Evolutionary conservation across 148 eudicot species (phyloP), one percentile per base, ranked within the genome.

Genomic region (Limonium bicolor): DNA sequence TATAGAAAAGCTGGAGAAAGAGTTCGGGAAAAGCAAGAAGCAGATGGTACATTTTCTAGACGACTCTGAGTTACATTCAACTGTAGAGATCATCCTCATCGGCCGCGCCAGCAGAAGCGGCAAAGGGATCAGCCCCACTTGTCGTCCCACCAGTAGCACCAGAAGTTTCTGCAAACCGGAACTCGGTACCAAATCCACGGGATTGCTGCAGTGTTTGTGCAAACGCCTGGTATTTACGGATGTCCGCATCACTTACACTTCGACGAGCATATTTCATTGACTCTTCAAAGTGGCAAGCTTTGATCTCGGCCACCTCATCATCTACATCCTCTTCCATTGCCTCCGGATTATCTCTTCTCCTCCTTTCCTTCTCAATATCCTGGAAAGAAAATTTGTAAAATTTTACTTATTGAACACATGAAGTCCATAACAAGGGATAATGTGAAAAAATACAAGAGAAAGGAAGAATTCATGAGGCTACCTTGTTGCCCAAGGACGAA

Each of bases 231-330:
- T 84, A 84, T 39, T 84, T 84, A 49, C 95, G 85, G 27, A 84
- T 84, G 58, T 84, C 95, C n/a, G 85, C 85, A 56, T 84, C 88
- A 14, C 90, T 84, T 10, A 84, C 94, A 72, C 94, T 84, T 52
- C 94, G 66, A 0, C 94, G 67, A 3, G 94, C 94, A 60, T 58
- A 84, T 46, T 84, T 84, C 94, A 84, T 84, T 0, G 94, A 84
- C 40, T 84, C 94, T 52, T 79, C 94, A 41, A 84, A 84, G 26
- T 84, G 94, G 14, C 81, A 71, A 23, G 94, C 77, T 68, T 41
- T 76, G 6, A 84, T 84, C 56, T 79, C 88, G 0, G 94, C 45
- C 25, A 84, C 85, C 54, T 84, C 88, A 29, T 83, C 94, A n/a
- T 78, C 94, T 0, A 68, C 35, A 22, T 84, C 94, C 68, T 84